phyloP scores from a whole-genome alignment of 23 red algal species.

The Gracilaria domingensis region DNA sequence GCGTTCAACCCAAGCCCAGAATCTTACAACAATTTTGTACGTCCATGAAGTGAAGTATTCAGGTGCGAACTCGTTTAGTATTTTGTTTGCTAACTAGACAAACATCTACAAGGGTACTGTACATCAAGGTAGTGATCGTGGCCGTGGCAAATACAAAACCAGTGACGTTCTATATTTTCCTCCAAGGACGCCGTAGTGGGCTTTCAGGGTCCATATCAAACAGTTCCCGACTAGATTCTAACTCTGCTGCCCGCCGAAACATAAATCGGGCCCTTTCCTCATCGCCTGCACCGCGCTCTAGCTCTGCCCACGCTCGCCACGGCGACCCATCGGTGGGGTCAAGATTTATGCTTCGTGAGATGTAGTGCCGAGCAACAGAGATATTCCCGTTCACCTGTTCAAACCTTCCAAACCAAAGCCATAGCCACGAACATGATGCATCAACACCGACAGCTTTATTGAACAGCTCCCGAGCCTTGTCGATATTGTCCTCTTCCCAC shows the following conservation, averaged over 20 bases:
- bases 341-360: constrained; percentile 89
- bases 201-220: constrained; percentile 79
- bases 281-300: constrained; percentile 76
- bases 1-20: neutral
- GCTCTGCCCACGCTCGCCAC: constrained; percentile 87
- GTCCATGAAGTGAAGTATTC: neutral
- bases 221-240: constrained; percentile 71
- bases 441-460: constrained; percentile 80
- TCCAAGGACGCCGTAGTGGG: constrained; percentile 80
- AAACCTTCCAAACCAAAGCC: constrained; percentile 85
- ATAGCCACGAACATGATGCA: constrained; percentile 80
- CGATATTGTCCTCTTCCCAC: constrained; percentile 82
- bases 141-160: neutral
- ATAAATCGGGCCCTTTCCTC: constrained; percentile 81
- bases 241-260: constrained; percentile 76
- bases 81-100: neutral
- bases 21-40: neutral
- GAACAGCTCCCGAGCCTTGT: constrained; percentile 79
- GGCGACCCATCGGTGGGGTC: constrained; percentile 76
- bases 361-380: constrained; percentile 84
- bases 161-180: constrained; percentile 34
- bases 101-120: neutral
- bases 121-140: neutral
- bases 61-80: neutral
- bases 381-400: constrained; percentile 59